These are phyloP conservation scores for Penicillium nordicum DNA, from an alignment of 2,329 filamentous ascomycete species.

Conservation along the genomic window DNA sequence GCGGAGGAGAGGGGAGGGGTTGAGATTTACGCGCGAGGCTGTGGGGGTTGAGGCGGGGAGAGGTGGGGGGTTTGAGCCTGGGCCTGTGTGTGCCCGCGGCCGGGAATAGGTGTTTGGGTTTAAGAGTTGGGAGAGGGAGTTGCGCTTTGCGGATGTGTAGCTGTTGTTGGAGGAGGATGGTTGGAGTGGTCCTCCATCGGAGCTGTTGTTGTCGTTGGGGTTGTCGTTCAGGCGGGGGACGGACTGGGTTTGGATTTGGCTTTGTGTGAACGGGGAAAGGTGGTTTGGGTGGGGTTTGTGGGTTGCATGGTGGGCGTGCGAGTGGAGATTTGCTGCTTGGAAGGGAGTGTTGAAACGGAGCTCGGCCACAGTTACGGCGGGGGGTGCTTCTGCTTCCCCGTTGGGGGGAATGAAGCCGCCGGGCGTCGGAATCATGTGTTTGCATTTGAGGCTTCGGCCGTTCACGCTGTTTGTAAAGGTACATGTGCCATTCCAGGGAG, in stretches of 20 bases:
- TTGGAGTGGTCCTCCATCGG: constrained; percentile 6
- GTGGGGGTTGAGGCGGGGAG: constrained; percentile 18
- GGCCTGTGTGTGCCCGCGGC: constrained; percentile 27
- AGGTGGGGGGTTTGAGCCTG: constrained; percentile 14
- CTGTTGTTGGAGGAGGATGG: constrained; percentile 1
- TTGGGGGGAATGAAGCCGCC: constrained; percentile 20
- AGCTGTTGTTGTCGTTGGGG: constrained; percentile 16
- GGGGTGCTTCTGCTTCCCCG: constrained; percentile 18
- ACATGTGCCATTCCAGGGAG: constrained; percentile 83
- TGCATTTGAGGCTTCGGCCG: constrained; percentile 71
- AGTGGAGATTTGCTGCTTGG: constrained; percentile 36
- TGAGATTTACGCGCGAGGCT: constrained; percentile 24
- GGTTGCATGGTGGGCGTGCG: constrained; percentile 18
- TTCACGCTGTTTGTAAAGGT: constrained; percentile 76
- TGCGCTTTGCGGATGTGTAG: constrained; percentile 27
- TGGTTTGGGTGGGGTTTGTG: constrained; percentile 24
- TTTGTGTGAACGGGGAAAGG: constrained; percentile 20
- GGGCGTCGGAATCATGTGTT: constrained; percentile 59
- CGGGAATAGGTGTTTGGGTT: constrained; percentile 30
- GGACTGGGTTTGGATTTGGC: constrained; percentile 1
- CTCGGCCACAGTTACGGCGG: constrained; percentile 66
- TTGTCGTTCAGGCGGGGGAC: neutral
- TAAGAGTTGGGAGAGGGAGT: constrained; percentile 31
- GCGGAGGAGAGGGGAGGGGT: constrained; percentile 28
- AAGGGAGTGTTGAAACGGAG: constrained; percentile 84